Evolutionary conservation across 768 basidiomycete species (phyloP).

Genomic region (Lactifluus subvellereus): DNA sequence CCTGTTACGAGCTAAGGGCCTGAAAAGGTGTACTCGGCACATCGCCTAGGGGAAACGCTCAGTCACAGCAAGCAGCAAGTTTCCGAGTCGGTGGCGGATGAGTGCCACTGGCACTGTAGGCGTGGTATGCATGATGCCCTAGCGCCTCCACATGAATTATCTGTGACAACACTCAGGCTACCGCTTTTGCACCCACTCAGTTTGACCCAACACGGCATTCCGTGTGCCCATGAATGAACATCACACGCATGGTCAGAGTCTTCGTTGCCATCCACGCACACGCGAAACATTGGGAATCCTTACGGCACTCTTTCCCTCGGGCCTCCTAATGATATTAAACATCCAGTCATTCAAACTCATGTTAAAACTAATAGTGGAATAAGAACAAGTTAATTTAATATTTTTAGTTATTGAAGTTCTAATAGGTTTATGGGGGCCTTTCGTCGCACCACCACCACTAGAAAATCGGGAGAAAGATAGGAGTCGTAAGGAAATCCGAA

Average conservation of each 20-base stretch:
- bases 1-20: slow-evolving; percentile 36
- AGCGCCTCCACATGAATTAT: slow-evolving; percentile 39
- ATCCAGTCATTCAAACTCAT: too few species aligned
- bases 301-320: slow-evolving; percentile 54
- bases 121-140: slow-evolving; percentile 15
- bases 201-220: slow-evolving; percentile 63
- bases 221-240: slow-evolving; percentile 44
- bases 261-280: slow-evolving; percentile 57
- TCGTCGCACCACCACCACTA: slow-evolving; percentile 56
- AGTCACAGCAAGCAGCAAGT: slow-evolving; percentile 18
- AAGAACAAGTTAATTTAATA: too few species aligned
- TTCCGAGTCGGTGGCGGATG: slow-evolving; percentile 29
- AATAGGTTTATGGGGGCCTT: too few species aligned
- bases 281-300: slow-evolving; percentile 43
- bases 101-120: slow-evolving; percentile 21
- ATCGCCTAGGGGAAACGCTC: too few species aligned
- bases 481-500: slow-evolving; percentile 60
- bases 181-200: slow-evolving; percentile 50
- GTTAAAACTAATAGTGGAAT: too few species aligned
- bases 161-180: slow-evolving; percentile 43
- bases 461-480: slow-evolving; percentile 44
- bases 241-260: slow-evolving; percentile 12
- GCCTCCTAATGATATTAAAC: too few species aligned
- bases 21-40: slow-evolving; percentile 36
- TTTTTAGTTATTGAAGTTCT: too few species aligned